Evolutionary conservation across 495 filamentous ascomycete species (phyloP).

Genomic region (Thozetella sp.): DNA sequence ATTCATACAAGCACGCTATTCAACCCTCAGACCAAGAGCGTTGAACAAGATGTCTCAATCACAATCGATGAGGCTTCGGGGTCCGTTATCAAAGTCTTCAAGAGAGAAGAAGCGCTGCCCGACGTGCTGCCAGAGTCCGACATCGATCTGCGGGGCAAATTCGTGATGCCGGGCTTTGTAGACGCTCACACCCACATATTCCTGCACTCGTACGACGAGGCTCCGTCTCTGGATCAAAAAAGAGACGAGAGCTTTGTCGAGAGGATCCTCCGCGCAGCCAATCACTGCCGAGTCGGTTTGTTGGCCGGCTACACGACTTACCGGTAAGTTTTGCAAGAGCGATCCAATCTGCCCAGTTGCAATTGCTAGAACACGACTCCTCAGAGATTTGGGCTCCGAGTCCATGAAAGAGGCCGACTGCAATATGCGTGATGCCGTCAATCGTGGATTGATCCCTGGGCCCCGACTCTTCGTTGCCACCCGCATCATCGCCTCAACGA

Average conservation of each 20-base stretch:
- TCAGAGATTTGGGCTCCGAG: constrained; percentile 56
- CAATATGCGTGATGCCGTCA: constrained; percentile 44
- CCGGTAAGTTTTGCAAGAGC: no score
- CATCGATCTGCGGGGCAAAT: constrained; percentile 49
- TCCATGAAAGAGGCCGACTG: constrained; percentile 44
- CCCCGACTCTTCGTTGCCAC: constrained; percentile 54
- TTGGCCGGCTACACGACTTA: constrained; percentile 57
- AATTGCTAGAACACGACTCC: no score
- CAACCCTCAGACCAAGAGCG: constrained; percentile 44
- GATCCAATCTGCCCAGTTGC: no score
- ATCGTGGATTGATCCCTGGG: constrained; percentile 49
- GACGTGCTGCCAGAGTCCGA: neutral
- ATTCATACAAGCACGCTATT: constrained; percentile 50
- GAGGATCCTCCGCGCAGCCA: constrained; percentile 48
- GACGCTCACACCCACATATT: constrained; percentile 58
- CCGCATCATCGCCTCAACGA: constrained; percentile 46
- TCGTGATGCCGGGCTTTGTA: constrained; percentile 52
- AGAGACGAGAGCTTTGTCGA: constrained; percentile 50
- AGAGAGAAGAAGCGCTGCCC: constrained; percentile 17
- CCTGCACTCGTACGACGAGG: constrained; percentile 43
- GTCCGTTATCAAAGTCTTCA: constrained; percentile 35
- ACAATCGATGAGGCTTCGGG: constrained; percentile 33
- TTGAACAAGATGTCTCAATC: constrained; percentile 40
- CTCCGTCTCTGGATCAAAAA: constrained; percentile 40
- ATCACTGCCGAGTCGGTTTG: constrained; percentile 46